phyloP scores from a whole-genome alignment of 495 filamentous ascomycete genomes.

The Amorphotheca resinae region DNA sequence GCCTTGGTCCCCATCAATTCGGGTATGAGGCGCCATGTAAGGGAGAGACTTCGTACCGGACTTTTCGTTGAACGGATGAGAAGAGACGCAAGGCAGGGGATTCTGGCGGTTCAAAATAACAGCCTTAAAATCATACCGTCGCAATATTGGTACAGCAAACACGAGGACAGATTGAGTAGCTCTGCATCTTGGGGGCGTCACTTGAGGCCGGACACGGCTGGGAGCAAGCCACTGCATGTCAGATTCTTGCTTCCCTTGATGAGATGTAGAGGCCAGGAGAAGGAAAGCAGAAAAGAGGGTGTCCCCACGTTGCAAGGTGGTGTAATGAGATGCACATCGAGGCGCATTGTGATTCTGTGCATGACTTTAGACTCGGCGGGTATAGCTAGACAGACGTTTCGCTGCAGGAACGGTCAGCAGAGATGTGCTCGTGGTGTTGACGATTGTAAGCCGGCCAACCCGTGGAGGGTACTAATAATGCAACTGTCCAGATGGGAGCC shows the following conservation, averaged over 20 bases:
- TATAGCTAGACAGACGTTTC: background rate
- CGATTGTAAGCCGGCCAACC: background rate
- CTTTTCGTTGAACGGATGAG: too few relatives aligned
- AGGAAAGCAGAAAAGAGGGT: background rate
- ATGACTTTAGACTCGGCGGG: background rate
- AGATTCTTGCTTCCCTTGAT: too few relatives aligned
- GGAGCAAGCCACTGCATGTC: too few relatives aligned
- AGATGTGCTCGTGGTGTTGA: background rate
- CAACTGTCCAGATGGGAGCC: too few relatives aligned
- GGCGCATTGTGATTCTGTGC: background rate
- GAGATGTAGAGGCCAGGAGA: background rate
- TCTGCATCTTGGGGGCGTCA: too few relatives aligned
- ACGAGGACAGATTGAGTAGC: too few relatives aligned
- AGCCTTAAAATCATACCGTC: too few relatives aligned
- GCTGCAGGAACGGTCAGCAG: background rate
- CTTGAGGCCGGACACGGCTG: too few relatives aligned
- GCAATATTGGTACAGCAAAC: too few relatives aligned
- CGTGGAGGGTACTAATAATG: background rate
- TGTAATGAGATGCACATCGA: background rate
- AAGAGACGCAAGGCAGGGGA: too few relatives aligned
- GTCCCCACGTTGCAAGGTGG: background rate
- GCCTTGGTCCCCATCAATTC: background rate
- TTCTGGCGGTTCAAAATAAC: too few relatives aligned
- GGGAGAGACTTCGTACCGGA: too few relatives aligned
- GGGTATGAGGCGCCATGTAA: background rate